These are phyloP conservation scores for Tetradesmus obliquus DNA, from an alignment of 139 green algal species.

Conservation along the genomic window DNA sequence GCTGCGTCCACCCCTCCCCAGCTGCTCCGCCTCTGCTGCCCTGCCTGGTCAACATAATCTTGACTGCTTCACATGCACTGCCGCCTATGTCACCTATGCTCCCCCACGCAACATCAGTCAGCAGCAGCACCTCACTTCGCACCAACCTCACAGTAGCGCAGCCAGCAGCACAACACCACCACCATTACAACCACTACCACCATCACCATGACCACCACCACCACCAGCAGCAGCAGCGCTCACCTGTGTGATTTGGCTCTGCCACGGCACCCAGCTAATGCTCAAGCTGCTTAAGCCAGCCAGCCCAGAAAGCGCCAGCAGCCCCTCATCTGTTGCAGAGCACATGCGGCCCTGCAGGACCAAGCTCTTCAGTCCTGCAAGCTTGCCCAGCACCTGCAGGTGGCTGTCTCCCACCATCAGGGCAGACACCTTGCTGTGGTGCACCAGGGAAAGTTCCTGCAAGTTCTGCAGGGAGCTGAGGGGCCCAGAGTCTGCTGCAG, in stretches of 20 bases:
- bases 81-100: no score
- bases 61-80: no score
- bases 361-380: not conserved
- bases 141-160: not conserved
- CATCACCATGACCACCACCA: not conserved
- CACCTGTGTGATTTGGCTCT: slow-evolving; percentile 47
- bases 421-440: slow-evolving; percentile 42
- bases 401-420: slow-evolving; percentile 26
- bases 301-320: slow-evolving; percentile 25
- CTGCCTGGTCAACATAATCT: no score
- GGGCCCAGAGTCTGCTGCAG: not conserved
- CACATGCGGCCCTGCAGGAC: slow-evolving; percentile 41
- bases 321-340: slow-evolving; percentile 16
- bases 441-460: slow-evolving; percentile 21
- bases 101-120: no score
- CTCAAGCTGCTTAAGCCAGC: not conserved
- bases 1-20: no score
- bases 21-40: no score
- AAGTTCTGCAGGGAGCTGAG: slow-evolving; percentile 19
- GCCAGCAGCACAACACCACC: not conserved
- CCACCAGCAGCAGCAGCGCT: not conserved
- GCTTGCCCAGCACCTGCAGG: slow-evolving; percentile 16
- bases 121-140: no score
- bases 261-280: slow-evolving; percentile 50
- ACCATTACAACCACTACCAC: not conserved